Evolutionary conservation across 2,329 filamentous ascomycete genomes (phyloP).

Genomic region (Colletotrichum viniferum): DNA sequence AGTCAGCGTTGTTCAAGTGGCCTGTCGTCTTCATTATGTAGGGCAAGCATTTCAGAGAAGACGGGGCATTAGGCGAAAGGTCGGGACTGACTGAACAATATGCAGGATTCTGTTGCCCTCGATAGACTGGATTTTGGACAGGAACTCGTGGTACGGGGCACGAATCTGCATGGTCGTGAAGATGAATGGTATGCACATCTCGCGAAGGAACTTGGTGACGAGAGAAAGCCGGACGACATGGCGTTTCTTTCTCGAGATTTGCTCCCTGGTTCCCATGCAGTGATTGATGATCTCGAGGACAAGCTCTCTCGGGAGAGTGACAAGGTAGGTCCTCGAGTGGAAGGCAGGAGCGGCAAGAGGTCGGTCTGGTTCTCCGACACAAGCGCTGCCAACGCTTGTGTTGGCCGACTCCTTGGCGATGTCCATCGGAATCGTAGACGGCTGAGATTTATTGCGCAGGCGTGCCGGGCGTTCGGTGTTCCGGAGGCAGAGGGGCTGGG

Average conservation of each 20-base stretch:
- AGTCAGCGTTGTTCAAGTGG: background rate
- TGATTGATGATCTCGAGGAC: background rate
- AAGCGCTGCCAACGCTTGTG: background rate
- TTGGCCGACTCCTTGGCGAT: fast-evolving
- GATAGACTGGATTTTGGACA: fast-evolving
- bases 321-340: background rate
- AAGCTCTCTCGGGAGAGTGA: background rate
- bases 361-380: background rate
- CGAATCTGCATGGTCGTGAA: background rate
- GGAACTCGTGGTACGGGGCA: fast-evolving
- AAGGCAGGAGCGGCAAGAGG: background rate
- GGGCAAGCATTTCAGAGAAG: background rate
- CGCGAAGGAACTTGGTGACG: background rate
- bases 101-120: background rate
- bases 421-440: fast-evolving
- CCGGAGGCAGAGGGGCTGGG: no score
- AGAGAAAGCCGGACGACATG: background rate
- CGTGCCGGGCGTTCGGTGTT: background rate
- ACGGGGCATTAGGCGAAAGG: no score
- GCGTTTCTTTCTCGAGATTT: background rate
- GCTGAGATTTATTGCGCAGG: background rate
- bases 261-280: background rate
- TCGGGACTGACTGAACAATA: background rate
- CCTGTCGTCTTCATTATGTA: no score
- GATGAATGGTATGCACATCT: background rate